phyloP scores from a whole-genome alignment of 495 filamentous ascomycete genomes.

The Penicillium canescens region DNA sequence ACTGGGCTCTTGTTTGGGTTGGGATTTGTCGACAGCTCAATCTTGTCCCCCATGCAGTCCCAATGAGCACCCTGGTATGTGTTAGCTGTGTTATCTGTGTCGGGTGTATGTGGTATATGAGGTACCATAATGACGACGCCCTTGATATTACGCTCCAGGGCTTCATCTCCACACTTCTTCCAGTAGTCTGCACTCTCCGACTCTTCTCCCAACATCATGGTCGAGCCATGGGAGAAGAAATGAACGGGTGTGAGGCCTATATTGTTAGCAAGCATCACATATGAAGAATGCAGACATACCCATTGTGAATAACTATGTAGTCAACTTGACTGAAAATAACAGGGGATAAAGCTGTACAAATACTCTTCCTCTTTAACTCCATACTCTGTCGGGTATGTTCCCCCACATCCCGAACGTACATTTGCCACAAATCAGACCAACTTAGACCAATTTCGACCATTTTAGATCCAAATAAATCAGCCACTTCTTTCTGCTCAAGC shows the following conservation, averaged over 20 bases:
- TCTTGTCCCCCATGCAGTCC: slow-evolving; percentile 47
- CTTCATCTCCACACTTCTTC: slow-evolving; percentile 61
- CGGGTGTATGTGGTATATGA: not conserved
- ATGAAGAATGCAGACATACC: too few relatives aligned
- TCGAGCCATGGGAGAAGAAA: slow-evolving; percentile 68
- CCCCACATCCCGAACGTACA: slow-evolving; percentile 23
- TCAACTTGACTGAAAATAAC: too few relatives aligned
- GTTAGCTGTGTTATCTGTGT: not conserved
- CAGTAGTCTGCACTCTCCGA: slow-evolving; percentile 58
- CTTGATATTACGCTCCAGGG: slow-evolving; percentile 54
- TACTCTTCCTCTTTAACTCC: not conserved
- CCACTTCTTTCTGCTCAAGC: too few relatives aligned
- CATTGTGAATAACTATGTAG: not conserved
- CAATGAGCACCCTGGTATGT: slow-evolving; percentile 59
- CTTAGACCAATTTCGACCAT: too few relatives aligned
- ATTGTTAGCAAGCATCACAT: not conserved
- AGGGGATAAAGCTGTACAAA: too few relatives aligned
- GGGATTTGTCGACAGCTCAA: slow-evolving; percentile 58
- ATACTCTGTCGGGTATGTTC: slow-evolving; percentile 9
- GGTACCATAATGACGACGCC: slow-evolving; percentile 63
- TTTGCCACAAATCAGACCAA: too few relatives aligned
- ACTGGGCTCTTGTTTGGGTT: slow-evolving; percentile 56
- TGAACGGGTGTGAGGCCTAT: slow-evolving; percentile 53
- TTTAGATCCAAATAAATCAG: too few relatives aligned
- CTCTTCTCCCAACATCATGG: slow-evolving; percentile 66